A percentile compares a stretch with the other conserved stretches of the same genome.
phyloP scores from a whole-genome alignment of 73 alveolate genomes.

The Paramecium sonneborni region DNA sequence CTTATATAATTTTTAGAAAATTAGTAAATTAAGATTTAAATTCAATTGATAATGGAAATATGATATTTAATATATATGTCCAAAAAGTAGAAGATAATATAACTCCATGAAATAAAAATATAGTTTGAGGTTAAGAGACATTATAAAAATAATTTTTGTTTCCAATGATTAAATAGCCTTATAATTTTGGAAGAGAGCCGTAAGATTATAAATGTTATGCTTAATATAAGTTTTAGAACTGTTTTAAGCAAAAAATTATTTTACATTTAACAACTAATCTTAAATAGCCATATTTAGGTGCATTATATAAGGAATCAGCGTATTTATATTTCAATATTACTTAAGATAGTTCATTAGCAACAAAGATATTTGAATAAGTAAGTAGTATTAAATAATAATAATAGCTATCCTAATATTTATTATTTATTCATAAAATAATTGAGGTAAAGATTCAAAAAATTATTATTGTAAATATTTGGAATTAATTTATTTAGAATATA shows the following conservation, averaged over 20 bases:
- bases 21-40: neutral
- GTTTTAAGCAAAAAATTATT: neutral
- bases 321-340: neutral
- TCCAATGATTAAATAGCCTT: neutral
- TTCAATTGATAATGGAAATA: neutral
- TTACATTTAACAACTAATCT: neutral
- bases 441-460: neutral
- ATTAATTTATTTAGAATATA: neutral
- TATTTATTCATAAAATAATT: neutral
- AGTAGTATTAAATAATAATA: neutral
- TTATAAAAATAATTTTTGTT: neutral
- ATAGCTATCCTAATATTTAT: neutral
- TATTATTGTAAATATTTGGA: neutral
- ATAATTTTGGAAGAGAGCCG: neutral
- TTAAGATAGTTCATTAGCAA: neutral
- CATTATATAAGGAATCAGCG: neutral
- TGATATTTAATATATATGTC: neutral
- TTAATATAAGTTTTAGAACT: neutral
- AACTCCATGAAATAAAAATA: neutral
- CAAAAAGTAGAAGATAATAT: neutral
- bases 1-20: neutral
- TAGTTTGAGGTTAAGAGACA: neutral
- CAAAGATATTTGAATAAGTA: neutral
- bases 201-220: neutral
- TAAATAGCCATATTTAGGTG: neutral